Conservation (phyloP, 2,329 filamentous ascomycete genomes). For the Biscogniauxia mediterranea region DNA sequence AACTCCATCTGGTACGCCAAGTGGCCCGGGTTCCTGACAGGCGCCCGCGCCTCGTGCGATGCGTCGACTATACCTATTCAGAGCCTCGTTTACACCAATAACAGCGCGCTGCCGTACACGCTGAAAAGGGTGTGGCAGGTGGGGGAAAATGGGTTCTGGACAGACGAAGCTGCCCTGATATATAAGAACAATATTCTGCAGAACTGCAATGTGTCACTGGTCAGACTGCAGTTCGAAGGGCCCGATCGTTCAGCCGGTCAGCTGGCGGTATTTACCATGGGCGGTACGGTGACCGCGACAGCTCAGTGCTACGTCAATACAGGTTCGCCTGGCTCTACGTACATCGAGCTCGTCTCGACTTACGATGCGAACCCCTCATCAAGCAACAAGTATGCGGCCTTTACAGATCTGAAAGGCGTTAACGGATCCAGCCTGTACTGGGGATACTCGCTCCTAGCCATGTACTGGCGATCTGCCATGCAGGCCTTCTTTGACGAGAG, state of each 20-base stretch:
- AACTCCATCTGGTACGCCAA: conserved; percentile 12
- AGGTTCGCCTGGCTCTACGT: conserved; percentile 1
- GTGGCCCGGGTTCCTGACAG: conserved; percentile 14
- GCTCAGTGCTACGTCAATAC: conserved; percentile 10
- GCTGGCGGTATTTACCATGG: too few species aligned
- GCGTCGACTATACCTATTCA: conserved; percentile 7
- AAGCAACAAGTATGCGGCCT: background rate
- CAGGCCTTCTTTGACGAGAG: conserved; percentile 9
- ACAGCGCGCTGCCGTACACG: conserved; percentile 10
- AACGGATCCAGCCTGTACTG: conserved; percentile 6
- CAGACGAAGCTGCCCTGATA: conserved; percentile 9
- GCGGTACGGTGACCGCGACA: conserved; percentile 1
- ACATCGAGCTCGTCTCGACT: conserved; percentile 8
- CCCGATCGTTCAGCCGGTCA: conserved; percentile 6
- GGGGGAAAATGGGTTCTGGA: conserved; percentile 1
- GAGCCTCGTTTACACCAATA: conserved; percentile 11
- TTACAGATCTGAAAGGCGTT: conserved; percentile 6
- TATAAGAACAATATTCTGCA: conserved; percentile 10
- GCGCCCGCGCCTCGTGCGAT: conserved; percentile 8
- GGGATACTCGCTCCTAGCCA: conserved; percentile 8
- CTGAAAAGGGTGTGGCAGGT: conserved; percentile 9
- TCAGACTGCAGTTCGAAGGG: conserved; percentile 10
- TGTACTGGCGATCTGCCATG: conserved; percentile 13
- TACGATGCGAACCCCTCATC: conserved; percentile 8
- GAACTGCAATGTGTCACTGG: conserved; percentile 8